Evolutionary conservation across 73 alveolate species (phyloP).

Genomic region (Paramecium octaurelia): DNA sequence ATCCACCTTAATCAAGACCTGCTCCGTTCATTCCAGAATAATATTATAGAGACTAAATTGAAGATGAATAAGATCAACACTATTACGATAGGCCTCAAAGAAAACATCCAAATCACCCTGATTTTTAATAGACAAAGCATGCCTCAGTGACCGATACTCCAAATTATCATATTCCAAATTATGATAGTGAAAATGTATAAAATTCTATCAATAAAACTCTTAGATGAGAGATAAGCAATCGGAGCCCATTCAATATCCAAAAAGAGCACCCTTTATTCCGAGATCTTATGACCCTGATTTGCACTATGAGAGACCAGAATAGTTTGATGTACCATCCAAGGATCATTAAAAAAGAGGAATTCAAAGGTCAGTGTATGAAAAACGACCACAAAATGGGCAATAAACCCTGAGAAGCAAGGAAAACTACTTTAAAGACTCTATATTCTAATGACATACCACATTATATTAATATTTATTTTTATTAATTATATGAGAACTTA

Average conservation of each 20-base stretch:
- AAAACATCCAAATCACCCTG: not conserved
- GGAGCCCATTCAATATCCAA: not conserved
- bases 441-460: not conserved
- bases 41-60: not conserved
- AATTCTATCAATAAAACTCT: not conserved
- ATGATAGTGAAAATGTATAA: not conserved
- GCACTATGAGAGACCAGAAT: not conserved
- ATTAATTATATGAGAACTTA: slow-evolving; percentile 1
- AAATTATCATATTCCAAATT: not conserved
- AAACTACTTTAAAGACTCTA: slow-evolving; percentile 14
- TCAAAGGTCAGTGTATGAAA: not conserved
- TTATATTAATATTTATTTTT: not conserved
- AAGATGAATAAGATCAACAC: not conserved
- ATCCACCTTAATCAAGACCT: not conserved
- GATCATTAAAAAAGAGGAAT: not conserved
- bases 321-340: not conserved
- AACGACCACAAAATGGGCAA: not conserved
- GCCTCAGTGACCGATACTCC: not conserved
- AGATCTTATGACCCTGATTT: not conserved
- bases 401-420: not conserved
- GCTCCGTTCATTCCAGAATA: slow-evolving; percentile 1
- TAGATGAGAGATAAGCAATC: not conserved
- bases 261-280: slow-evolving; percentile 6
- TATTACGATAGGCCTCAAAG: not conserved
- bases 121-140: not conserved